Evolutionary conservation across 2,329 filamentous ascomycete genomes (phyloP).

Genomic region (Diaporthe sp.): DNA sequence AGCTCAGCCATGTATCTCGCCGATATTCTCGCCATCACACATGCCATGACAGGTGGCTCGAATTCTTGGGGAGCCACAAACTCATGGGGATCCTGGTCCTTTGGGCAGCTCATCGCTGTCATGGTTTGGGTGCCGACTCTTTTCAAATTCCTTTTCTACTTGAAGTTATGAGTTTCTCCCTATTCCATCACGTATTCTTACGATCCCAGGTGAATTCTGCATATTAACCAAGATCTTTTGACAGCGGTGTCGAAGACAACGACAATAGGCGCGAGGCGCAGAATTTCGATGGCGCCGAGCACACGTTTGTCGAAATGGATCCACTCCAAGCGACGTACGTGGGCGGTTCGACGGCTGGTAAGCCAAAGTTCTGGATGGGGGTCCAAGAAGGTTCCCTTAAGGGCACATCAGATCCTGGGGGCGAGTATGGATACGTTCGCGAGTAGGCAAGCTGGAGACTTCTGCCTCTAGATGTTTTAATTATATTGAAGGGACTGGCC

Average conservation of each 20-base stretch:
- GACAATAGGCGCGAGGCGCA: neutral
- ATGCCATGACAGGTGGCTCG: neutral
- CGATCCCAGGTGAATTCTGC: too few species aligned
- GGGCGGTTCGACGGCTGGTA: neutral
- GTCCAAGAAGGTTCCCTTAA: neutral
- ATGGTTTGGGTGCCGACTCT: constrained; percentile 32
- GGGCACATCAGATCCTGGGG: neutral
- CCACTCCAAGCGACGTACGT: neutral
- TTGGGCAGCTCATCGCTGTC: constrained; percentile 33
- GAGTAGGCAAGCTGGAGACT: too few species aligned
- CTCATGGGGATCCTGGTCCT: constrained; percentile 29
- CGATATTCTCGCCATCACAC: constrained; percentile 3
- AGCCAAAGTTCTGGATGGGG: neutral
- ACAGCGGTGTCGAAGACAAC: neutral
- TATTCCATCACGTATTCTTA: rapidly evolving
- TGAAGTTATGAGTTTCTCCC: constrained; percentile 9
- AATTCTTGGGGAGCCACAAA: neutral
- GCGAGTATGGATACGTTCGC: neutral
- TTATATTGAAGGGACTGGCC: too few species aligned
- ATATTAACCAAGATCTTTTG: neutral
- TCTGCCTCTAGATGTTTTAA: too few species aligned
- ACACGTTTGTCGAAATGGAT: neutral
- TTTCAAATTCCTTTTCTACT: constrained; percentile 29
- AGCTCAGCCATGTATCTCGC: constrained; percentile 1
- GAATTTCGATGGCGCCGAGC: neutral